These are phyloP conservation scores for Fusarium newnesense DNA, from an alignment of 2,329 filamentous ascomycete genomes.

Conservation along the genomic window DNA sequence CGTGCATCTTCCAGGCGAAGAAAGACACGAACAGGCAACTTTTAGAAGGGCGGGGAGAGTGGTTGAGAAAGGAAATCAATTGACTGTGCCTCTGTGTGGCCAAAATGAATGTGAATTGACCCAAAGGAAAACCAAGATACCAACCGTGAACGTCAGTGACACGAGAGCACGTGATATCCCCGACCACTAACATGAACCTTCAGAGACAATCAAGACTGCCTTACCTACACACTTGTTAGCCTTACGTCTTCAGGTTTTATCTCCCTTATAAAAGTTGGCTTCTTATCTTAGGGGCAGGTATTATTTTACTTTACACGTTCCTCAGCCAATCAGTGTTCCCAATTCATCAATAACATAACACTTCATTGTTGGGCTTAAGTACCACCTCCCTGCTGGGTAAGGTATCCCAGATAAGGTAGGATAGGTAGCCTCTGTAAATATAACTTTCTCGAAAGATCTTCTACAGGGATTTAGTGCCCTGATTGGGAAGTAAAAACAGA, in stretches of 20 bases:
- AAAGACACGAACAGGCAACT: background rate
- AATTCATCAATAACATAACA: background rate
- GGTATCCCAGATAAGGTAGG: too few species aligned
- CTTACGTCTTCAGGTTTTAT: background rate
- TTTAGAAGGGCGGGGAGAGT: background rate
- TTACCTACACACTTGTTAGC: background rate
- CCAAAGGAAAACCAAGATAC: conserved; percentile 12
- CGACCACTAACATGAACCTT: background rate
- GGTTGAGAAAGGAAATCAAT: conserved; percentile 1
- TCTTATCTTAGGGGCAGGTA: background rate
- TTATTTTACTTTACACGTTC: background rate
- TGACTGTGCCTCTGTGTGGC: conserved; percentile 7
- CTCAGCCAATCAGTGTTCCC: background rate
- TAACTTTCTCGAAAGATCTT: background rate
- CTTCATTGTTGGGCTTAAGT: background rate
- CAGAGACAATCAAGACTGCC: background rate
- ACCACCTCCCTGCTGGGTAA: background rate
- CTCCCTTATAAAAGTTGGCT: background rate
- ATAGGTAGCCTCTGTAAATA: background rate
- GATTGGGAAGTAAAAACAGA: background rate
- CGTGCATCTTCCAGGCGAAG: conserved; percentile 29
- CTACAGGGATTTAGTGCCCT: background rate
- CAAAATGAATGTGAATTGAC: conserved; percentile 31
- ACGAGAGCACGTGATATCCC: conserved; percentile 19
- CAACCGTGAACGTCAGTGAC: conserved; percentile 19